A percentile compares a stretch with the other conserved stretches of the same genome.
These are phyloP conservation scores for Exophiala sp. DNA, from an alignment of 2,329 filamentous ascomycete species.

Conservation along the genomic window DNA sequence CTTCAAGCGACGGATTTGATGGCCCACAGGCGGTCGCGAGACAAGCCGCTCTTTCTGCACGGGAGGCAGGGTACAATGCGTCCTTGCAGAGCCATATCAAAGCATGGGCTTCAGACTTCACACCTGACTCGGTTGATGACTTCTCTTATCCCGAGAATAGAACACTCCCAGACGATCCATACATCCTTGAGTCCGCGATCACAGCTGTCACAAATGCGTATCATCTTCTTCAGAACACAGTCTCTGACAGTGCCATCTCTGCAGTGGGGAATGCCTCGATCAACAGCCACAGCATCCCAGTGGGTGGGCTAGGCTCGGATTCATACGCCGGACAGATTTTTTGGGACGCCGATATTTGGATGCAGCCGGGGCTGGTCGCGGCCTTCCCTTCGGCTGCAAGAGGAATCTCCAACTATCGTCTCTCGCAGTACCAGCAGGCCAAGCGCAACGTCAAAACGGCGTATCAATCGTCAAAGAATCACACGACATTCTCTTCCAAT, in stretches of 20 bases:
- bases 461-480: conserved; percentile 54
- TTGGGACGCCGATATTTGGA: conserved; percentile 63
- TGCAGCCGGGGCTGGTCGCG: conserved; percentile 60
- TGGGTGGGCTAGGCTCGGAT: conserved; percentile 62
- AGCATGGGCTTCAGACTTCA: conserved; percentile 59
- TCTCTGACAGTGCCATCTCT: conserved; percentile 49
- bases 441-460: conserved; percentile 53
- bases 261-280: conserved; percentile 45
- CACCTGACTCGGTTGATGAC: conserved; percentile 57
- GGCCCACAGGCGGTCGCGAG: conserved; percentile 52
- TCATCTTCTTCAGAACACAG: conserved; percentile 46
- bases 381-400: conserved; percentile 57
- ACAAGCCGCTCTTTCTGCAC: conserved; percentile 48
- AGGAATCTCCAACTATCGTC: conserved; percentile 60
- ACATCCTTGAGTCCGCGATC: conserved; percentile 51
- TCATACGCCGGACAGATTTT: conserved; percentile 62
- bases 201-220: conserved; percentile 45
- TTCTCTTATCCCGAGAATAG: conserved; percentile 54
- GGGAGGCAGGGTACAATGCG: conserved; percentile 49
- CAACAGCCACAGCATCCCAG: conserved; percentile 58
- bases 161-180: conserved; percentile 50
- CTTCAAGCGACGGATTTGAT: conserved; percentile 62
- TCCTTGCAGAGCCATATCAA: conserved; percentile 52
- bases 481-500: conserved; percentile 51
- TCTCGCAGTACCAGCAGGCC: conserved; percentile 55